Evolutionary conservation across 2,329 filamentous ascomycete genomes (phyloP).

Genomic region (Aureobasidium sp.): DNA sequence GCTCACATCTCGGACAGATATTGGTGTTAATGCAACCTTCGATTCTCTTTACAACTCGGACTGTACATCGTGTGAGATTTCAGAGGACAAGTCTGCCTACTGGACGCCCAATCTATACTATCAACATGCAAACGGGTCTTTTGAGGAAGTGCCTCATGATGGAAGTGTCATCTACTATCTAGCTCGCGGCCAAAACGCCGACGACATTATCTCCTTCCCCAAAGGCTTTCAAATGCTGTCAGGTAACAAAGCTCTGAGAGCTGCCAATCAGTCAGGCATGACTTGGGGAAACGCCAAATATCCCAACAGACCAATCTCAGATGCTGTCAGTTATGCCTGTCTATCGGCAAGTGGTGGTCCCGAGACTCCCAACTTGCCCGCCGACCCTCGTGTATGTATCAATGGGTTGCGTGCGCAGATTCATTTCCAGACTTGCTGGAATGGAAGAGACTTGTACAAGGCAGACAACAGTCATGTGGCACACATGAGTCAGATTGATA

Average conservation of each 20-base stretch:
- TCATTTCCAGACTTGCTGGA: constrained; percentile 35
- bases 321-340: constrained; percentile 28
- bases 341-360: constrained; percentile 18
- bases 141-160: constrained; percentile 26
- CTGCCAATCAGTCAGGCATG: constrained; percentile 25
- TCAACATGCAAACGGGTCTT: constrained; percentile 28
- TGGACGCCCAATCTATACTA: constrained; percentile 34
- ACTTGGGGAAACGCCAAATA: constrained; percentile 32
- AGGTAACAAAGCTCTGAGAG: constrained; percentile 28
- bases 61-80: constrained; percentile 29
- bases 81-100: constrained; percentile 32
- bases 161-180: constrained; percentile 27
- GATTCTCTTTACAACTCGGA: constrained; percentile 20
- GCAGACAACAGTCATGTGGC: constrained; percentile 37
- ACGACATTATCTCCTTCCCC: constrained; percentile 22
- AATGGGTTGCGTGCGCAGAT: constrained; percentile 33
- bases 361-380: constrained; percentile 27
- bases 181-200: constrained; percentile 22
- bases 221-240: constrained; percentile 26
- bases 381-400: constrained; percentile 24
- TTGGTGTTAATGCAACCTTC: constrained; percentile 23
- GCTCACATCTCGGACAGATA: constrained; percentile 15
- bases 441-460: constrained; percentile 32
- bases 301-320: constrained; percentile 29
- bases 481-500: constrained; percentile 34